phyloP scores from a whole-genome alignment of 2,329 filamentous ascomycete species.

The Cordyceps javanica region DNA sequence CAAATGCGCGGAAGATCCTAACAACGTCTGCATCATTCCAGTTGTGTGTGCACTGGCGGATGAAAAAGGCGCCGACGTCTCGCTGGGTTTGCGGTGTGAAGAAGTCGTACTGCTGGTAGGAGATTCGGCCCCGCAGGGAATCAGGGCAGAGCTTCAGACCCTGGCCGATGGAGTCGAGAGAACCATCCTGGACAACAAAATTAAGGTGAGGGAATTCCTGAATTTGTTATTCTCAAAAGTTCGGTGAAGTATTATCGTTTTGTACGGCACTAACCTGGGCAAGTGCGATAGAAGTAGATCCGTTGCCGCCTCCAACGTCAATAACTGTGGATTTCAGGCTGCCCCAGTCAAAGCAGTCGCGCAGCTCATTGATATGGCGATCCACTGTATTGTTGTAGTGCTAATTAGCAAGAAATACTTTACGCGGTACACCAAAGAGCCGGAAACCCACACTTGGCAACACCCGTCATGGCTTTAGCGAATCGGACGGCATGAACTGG shows the following conservation, averaged over 20 bases:
- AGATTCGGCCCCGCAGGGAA: constrained; percentile 16
- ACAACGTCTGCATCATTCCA: constrained; percentile 20
- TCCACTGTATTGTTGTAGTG: constrained; percentile 5
- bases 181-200: constrained; percentile 23
- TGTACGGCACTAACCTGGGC: neutral
- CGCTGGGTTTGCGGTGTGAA: constrained; percentile 20
- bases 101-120: constrained; percentile 20
- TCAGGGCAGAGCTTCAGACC: too few relatives aligned
- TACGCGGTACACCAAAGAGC: too few relatives aligned
- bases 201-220: constrained; percentile 18
- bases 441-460: neutral
- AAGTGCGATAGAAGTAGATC: constrained; percentile 15
- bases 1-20: constrained; percentile 19
- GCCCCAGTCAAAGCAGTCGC: constrained; percentile 17
- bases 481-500: constrained; percentile 13
- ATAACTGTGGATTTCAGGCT: constrained; percentile 17
- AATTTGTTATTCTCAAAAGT: neutral
- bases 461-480: constrained; percentile 16
- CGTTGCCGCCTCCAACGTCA: constrained; percentile 23
- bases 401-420: neutral
- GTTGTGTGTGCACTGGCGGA: constrained; percentile 23
- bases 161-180: too few relatives aligned
- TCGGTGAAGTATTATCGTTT: neutral
- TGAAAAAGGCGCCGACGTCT: constrained; percentile 17
- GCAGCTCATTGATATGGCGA: constrained; percentile 13